A percentile compares a stretch with the other conserved stretches of the same genome.
Conservation (phyloP, 352 stramenopile genomes). For the Globisporangium nunn region DNA sequence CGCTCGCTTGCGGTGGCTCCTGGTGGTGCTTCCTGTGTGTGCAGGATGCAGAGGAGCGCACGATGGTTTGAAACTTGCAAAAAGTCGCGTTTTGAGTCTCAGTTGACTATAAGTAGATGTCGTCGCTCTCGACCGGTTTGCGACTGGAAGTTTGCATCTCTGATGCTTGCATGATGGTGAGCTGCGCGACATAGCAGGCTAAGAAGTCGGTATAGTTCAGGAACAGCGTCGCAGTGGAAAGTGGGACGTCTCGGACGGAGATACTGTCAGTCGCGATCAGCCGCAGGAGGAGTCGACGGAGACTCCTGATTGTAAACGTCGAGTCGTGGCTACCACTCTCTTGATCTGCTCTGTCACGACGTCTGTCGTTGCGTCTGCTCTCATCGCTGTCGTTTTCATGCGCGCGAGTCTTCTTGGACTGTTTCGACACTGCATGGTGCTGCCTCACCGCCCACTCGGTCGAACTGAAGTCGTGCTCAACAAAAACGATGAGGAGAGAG, state of each 20-base stretch:
- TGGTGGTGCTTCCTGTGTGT: no score
- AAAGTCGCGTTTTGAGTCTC: no score
- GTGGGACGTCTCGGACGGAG: slow-evolving; percentile 20
- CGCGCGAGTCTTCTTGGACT: not conserved
- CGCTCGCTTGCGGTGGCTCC: no score
- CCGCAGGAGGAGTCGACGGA: slow-evolving; percentile 33
- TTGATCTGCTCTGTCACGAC: not conserved
- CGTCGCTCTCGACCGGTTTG: not conserved
- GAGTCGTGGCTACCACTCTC: not conserved
- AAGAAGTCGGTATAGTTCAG: slow-evolving; percentile 69
- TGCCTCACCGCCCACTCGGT: slow-evolving; percentile 15
- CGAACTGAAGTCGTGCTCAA: slow-evolving; percentile 2
- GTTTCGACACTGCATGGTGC: not conserved
- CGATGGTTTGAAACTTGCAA: not conserved
- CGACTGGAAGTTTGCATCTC: not conserved
- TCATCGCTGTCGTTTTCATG: not conserved
- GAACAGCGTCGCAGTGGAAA: slow-evolving; percentile 24
- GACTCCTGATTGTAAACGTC: slow-evolving; percentile 19
- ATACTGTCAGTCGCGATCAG: slow-evolving; percentile 30
- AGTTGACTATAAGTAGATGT: not conserved
- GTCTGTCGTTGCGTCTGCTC: not conserved
- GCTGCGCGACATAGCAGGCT: slow-evolving; percentile 42
- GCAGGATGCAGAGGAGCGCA: no score
- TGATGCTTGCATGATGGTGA: slow-evolving; percentile 18
- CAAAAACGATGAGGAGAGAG: not conserved